These are phyloP conservation scores for Aureobasidium uvarum DNA, from an alignment of 2,329 filamentous ascomycete species.

Conservation along the genomic window DNA sequence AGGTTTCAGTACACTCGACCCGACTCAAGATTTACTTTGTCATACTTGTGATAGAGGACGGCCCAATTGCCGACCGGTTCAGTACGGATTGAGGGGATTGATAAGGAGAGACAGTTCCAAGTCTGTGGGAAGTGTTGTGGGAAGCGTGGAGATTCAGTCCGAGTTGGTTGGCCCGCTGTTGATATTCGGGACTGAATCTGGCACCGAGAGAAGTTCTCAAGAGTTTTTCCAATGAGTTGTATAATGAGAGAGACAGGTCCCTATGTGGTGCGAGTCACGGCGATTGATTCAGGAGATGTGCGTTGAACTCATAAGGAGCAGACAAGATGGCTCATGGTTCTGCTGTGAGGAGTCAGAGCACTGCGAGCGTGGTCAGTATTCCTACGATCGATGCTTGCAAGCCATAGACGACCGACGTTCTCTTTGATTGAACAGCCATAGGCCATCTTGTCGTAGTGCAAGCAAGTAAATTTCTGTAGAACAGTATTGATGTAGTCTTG, in stretches of 20 bases:
- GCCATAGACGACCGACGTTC: neutral
- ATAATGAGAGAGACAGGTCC: neutral
- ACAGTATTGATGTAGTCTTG: neutral
- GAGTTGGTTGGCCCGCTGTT: neutral
- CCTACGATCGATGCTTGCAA: neutral
- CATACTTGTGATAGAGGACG: neutral
- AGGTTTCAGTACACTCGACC: neutral
- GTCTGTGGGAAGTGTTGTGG: neutral
- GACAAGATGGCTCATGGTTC: neutral
- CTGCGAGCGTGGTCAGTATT: neutral
- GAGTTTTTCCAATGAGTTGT: neutral
- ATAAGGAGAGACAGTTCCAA: conserved; percentile 1
- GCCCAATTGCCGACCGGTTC: neutral
- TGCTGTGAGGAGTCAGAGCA: neutral
- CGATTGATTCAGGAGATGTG: neutral
- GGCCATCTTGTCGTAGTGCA: neutral
- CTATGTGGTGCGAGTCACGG: neutral
- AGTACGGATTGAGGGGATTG: neutral
- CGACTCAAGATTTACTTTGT: neutral
- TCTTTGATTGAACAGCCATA: neutral
- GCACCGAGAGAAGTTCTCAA: neutral
- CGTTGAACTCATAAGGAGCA: neutral
- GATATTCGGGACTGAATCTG: neutral
- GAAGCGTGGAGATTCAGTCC: neutral
- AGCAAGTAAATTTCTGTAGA: neutral